Conservation (phyloP, 1,139 yeast genomes). For the Suhomyces choctaworum region DNA sequence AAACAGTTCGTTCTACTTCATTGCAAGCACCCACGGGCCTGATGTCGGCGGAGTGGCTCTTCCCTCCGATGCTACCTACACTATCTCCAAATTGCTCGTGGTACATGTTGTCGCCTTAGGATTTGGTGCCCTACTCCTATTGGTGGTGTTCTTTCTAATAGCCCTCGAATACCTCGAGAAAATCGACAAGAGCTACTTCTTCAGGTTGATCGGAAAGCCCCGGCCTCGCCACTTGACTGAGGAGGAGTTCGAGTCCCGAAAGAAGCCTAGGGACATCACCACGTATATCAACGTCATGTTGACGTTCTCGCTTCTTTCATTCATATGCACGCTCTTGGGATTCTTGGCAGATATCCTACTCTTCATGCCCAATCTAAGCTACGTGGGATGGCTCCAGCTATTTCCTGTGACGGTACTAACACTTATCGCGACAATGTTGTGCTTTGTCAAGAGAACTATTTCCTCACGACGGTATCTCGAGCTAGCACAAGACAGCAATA, state of each 20-base stretch:
- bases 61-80: conserved; percentile 43
- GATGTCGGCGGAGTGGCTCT: conserved; percentile 31
- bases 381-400: conserved; percentile 48
- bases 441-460: conserved; percentile 43
- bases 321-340: conserved; percentile 41
- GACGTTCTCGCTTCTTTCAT: conserved; percentile 34
- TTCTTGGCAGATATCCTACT: conserved; percentile 44
- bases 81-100: conserved; percentile 44
- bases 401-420: conserved; percentile 41
- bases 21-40: conserved; percentile 7
- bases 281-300: conserved; percentile 37
- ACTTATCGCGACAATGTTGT: conserved; percentile 37
- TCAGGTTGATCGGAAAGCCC: conserved; percentile 8
- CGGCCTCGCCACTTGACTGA: neutral
- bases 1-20: conserved; percentile 21
- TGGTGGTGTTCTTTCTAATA: conserved; percentile 19
- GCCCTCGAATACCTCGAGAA: conserved; percentile 13
- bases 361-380: conserved; percentile 42
- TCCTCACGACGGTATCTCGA: conserved; percentile 40
- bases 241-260: conserved; percentile 5
- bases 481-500: conserved; percentile 29
- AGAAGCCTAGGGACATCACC: conserved; percentile 24
- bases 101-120: conserved; percentile 48
- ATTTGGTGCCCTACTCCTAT: conserved; percentile 29
- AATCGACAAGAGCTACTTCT: conserved; percentile 6